These are phyloP conservation scores for Barnettozyma botsteinii DNA, from an alignment of 805 yeast species.

Conservation along the genomic window DNA sequence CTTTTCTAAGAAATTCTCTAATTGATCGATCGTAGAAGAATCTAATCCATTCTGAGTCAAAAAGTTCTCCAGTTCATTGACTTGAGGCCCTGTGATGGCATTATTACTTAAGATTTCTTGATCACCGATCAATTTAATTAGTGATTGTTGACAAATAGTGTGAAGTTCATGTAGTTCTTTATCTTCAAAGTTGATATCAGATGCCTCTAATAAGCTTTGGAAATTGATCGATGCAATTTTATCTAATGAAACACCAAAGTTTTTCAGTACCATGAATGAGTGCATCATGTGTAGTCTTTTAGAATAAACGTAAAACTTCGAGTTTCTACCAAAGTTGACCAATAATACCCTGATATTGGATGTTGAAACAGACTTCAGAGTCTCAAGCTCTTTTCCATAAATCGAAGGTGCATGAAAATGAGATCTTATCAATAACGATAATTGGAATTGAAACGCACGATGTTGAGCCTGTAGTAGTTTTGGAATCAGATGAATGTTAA, in stretches of 20 bases:
- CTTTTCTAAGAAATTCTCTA: constrained; percentile 4
- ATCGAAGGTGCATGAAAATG: neutral
- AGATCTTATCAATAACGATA: constrained; percentile 10
- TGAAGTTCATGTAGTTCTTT: neutral
- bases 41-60: constrained; percentile 6
- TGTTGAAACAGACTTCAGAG: neutral
- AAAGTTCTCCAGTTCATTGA: constrained; percentile 4
- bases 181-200: neutral
- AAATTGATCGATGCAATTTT: neutral
- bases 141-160: neutral
- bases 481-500: constrained; percentile 12
- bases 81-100: neutral
- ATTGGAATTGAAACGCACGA: constrained; percentile 12
- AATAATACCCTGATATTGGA: neutral
- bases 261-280: constrained; percentile 6
- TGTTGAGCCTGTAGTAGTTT: constrained; percentile 11
- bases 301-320: constrained; percentile 2
- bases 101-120: neutral
- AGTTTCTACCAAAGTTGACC: constrained; percentile 1
- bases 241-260: constrained; percentile 3
- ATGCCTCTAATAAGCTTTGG: neutral
- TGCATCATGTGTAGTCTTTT: constrained; percentile 9
- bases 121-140: neutral
- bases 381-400: no score
- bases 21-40: constrained; percentile 6